phyloP scores from a whole-genome alignment of 345 rosid genomes.

The Acer yangbiense region DNA sequence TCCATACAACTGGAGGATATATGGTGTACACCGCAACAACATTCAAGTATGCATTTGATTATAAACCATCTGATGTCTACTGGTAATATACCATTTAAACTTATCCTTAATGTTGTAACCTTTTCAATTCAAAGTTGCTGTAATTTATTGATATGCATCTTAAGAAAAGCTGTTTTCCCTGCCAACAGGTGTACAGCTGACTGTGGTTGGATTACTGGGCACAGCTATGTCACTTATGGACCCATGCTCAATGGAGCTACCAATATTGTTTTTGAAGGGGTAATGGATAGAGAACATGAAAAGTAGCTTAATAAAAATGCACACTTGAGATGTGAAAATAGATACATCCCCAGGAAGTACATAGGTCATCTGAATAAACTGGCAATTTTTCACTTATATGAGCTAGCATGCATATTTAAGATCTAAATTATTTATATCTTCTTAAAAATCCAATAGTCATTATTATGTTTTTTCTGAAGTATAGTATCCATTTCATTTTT shows the following conservation, averaged over 20 bases:
- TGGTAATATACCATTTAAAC: conserved; percentile 54
- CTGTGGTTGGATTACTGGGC: conserved; percentile 99
- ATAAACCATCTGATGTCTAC: conserved; percentile 84
- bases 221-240: conserved; percentile 97
- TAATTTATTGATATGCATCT: neutral
- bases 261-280: conserved; percentile 87
- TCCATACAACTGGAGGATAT: conserved; percentile 98
- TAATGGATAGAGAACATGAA: conserved; percentile 34
- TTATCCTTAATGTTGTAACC: conserved; percentile 6
- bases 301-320: neutral
- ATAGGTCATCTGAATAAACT: neutral
- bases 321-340: conserved; percentile 9
- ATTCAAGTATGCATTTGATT: conserved; percentile 97
- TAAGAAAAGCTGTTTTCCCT: conserved; percentile 12
- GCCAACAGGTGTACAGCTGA: conserved; percentile 95
- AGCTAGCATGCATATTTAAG: neutral
- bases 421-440: neutral
- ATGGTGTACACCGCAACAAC: conserved; percentile 96
- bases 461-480: neutral
- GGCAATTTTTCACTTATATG: neutral
- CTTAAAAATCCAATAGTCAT: neutral
- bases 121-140: conserved; percentile 18
- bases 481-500: neutral
- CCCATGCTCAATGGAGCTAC: conserved; percentile 98
- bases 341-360: conserved; percentile 2